Conservation (phyloP, 495 filamentous ascomycete species). For the Mycothermus thermophilus region DNA sequence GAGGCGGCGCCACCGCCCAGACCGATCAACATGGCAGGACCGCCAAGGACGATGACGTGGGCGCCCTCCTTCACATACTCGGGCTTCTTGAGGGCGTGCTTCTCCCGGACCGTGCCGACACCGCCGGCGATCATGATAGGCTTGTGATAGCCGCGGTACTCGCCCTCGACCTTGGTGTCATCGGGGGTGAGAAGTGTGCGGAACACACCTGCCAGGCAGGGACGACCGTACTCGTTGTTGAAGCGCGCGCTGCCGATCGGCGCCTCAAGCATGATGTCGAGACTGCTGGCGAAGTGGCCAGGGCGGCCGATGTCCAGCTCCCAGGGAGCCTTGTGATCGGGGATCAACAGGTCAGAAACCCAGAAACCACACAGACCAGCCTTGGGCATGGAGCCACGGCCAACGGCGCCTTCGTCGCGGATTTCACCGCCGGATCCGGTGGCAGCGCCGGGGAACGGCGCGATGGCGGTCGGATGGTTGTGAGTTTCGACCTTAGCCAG, state of each 20-base stretch:
- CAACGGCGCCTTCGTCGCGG: conserved; percentile 86
- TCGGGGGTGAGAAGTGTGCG: conserved; percentile 63
- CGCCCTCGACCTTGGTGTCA: conserved; percentile 31
- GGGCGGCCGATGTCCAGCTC: conserved; percentile 84
- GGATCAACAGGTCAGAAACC: conserved; percentile 85
- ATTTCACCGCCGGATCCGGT: conserved; percentile 95
- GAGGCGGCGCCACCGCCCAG: conserved; percentile 91
- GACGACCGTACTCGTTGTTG: conserved; percentile 98
- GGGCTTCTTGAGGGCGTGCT: conserved; percentile 74
- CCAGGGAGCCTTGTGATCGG: conserved; percentile 69
- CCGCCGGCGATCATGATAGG: conserved; percentile 98
- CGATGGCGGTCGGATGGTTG: conserved; percentile 94
- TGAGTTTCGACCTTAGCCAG: conserved; percentile 95
- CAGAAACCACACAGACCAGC: conserved; percentile 86
- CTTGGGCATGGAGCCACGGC: conserved; percentile 82
- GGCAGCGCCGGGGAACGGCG: conserved; percentile 69
- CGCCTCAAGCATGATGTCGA: conserved; percentile 95
- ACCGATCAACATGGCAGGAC: conserved; percentile 94
- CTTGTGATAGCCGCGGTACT: conserved; percentile 89
- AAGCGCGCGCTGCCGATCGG: conserved; percentile 88
- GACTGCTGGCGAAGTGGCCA: conserved; percentile 74
- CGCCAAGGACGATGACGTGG: conserved; percentile 81
- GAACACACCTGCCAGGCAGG: conserved; percentile 79
- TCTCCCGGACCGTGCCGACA: conserved; percentile 86
- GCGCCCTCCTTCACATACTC: conserved; percentile 66